Percentiles rank a stretch among this genome's conserved stretches.
phyloP scores from a whole-genome alignment of 495 filamentous ascomycete species.

The Xylaria nigripes region DNA sequence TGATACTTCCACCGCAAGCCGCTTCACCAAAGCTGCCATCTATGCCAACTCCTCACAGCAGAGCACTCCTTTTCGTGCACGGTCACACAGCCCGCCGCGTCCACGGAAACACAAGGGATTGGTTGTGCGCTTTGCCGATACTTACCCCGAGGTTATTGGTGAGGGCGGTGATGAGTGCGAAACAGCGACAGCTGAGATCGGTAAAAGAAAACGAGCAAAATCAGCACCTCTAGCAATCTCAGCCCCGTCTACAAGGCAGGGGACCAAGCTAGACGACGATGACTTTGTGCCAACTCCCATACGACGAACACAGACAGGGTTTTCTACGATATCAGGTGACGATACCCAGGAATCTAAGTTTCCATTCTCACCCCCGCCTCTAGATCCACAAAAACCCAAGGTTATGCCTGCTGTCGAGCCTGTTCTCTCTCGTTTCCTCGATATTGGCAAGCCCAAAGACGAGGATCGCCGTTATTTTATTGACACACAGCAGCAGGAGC shows the following conservation, averaged over 20 bases:
- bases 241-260: slow-evolving; percentile 18
- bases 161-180: slow-evolving; percentile 80
- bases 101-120: slow-evolving; percentile 48
- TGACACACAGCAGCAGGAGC: slow-evolving; percentile 57
- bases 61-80: slow-evolving; percentile 23
- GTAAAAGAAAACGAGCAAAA: slow-evolving; percentile 40
- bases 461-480: slow-evolving; percentile 43
- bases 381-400: slow-evolving; percentile 16
- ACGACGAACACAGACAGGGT: slow-evolving; percentile 44
- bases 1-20: slow-evolving; percentile 37
- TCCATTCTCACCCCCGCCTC: slow-evolving; percentile 13
- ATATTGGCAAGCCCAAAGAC: slow-evolving; percentile 24
- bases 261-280: slow-evolving; percentile 16
- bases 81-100: slow-evolving; percentile 27
- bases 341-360: slow-evolving; percentile 15
- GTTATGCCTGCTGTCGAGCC: slow-evolving; percentile 22
- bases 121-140: slow-evolving; percentile 60
- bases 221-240: slow-evolving; percentile 24
- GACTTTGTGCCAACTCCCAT: slow-evolving; percentile 31
- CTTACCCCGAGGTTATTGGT: slow-evolving; percentile 68
- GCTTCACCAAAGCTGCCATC: slow-evolving; percentile 36
- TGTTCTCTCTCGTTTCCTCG: slow-evolving; percentile 26
- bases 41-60: slow-evolving; percentile 28
- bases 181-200: slow-evolving; percentile 58
- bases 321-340: slow-evolving; percentile 23